Conservation (phyloP, 2,329 filamentous ascomycete species). For the Ceratocystiopsis sp. region DNA sequence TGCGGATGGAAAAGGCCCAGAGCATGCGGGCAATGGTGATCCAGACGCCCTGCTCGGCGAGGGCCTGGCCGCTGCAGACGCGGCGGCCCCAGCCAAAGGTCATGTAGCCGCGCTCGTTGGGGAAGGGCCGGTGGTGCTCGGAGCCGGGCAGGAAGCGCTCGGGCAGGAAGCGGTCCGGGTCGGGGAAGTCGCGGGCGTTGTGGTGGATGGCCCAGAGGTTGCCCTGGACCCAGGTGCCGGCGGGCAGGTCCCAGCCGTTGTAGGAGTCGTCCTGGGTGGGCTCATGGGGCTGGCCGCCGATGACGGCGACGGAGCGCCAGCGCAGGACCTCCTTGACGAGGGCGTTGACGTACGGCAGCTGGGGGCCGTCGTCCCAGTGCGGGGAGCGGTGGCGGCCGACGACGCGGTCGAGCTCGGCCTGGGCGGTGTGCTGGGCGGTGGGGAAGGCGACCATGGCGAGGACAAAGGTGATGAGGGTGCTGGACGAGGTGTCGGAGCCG, state of each 20-base stretch:
- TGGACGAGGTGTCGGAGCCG: constrained; percentile 30
- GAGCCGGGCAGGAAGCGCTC: constrained; percentile 23
- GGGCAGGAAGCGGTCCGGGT: constrained; percentile 27
- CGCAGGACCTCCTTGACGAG: constrained; percentile 38
- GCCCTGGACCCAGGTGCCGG: constrained; percentile 29
- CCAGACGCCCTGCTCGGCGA: constrained; percentile 44
- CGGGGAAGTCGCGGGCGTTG: constrained; percentile 28
- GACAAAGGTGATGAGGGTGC: constrained; percentile 28
- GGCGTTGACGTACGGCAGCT: constrained; percentile 34
- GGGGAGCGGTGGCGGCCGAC: constrained; percentile 30
- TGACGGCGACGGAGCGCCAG: constrained; percentile 35
- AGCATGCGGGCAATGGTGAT: constrained; percentile 38
- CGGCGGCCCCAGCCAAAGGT: constrained; percentile 39
- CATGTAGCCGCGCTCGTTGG: constrained; percentile 32
- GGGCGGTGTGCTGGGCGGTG: constrained; percentile 27
- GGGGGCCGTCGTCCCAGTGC: constrained; percentile 26
- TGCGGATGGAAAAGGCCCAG: constrained; percentile 37
- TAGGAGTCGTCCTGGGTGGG: constrained; percentile 29
- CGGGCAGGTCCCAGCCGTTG: constrained; percentile 31
- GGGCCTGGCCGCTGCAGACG: constrained; percentile 33
- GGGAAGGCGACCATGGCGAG: constrained; percentile 33
- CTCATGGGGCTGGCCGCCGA: constrained; percentile 32
- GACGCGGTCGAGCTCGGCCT: constrained; percentile 33
- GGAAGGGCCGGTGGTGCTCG: constrained; percentile 25
- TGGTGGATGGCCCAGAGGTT: constrained; percentile 34